phyloP scores from a whole-genome alignment of 768 basidiomycete species.

The Mycena amicta region DNA sequence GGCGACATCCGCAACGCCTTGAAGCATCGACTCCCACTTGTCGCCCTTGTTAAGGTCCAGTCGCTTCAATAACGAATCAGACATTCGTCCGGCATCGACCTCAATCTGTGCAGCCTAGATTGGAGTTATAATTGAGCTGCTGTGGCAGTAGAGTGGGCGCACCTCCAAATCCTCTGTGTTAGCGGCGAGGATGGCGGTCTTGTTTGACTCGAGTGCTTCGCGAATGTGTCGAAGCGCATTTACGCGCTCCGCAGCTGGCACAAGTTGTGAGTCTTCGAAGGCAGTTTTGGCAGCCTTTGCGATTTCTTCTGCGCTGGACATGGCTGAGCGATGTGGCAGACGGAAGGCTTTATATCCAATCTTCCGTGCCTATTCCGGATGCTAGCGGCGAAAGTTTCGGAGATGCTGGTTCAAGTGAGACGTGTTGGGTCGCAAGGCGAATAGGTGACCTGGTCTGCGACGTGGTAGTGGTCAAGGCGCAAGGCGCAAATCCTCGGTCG shows the following conservation, averaged over 20 bases:
- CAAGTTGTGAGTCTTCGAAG: constrained; percentile 85
- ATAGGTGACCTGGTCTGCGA: not conserved
- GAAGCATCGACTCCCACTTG: constrained; percentile 94
- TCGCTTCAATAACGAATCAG: constrained; percentile 79
- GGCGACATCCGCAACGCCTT: constrained; percentile 88
- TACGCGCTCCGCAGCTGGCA: constrained; percentile 67
- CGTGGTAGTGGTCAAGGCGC: not conserved
- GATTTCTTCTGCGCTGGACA: constrained; percentile 52
- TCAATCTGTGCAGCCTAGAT: constrained; percentile 72
- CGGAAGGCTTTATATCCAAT: not conserved
- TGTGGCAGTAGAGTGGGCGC: constrained; percentile 16
- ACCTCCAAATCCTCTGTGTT: constrained; percentile 84
- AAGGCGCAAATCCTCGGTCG: not conserved
- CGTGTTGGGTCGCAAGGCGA: not conserved
- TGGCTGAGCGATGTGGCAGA: not conserved
- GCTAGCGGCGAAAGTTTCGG: no score
- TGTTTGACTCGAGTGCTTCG: constrained; percentile 62
- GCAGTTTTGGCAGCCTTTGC: constrained; percentile 81
- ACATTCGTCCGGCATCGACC: constrained; percentile 84
- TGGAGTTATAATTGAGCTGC: constrained; percentile 1
- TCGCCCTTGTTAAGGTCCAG: constrained; percentile 77
- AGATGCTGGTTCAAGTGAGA: no score
- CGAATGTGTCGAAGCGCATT: constrained; percentile 73
- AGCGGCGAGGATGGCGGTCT: constrained; percentile 72
- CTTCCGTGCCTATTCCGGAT: not conserved